Base-by-base conservation (phyloP, 1,139 yeast species). In the Ashbya aceris region DNA sequence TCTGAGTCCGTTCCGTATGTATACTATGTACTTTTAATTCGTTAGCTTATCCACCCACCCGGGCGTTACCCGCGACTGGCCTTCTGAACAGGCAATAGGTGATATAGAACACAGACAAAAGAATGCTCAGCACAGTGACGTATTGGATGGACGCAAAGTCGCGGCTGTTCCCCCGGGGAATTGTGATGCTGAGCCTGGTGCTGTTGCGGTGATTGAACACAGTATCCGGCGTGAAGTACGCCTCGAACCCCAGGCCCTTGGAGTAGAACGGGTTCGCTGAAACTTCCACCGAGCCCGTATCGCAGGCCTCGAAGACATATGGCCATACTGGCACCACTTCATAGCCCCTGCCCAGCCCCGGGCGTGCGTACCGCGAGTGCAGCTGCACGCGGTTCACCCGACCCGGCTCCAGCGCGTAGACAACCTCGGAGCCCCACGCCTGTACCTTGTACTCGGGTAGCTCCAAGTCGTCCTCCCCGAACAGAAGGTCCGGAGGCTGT, bases 281-380 rank as follows among this genome's bases (percentile, higher is more conserved):
- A 33, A 64, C 50, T 38, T 54, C 53, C 38, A 51, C 43, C 13
- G 49, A 36, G 13, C 49, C 44, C 27, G 64, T 58, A 41, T 65
- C 68, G 54, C 80, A 75, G 0, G 75, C 77, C 67, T 71, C 67
- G 48, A 73, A 74, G 2, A 74, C 59, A 4, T 54, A 49, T 2
- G 79, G 77, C 40, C 62, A 47, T 27, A 64, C 60, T 2, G 64
- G 53, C 29, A 66, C 50, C 4, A 44, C 40, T 23, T 53, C 58
- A 35, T 51, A 10, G 46, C 47, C 23, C 48, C 47, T 10, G 50
- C 52, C 48, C 12, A 46, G 35, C 4, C 46, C 52, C 1, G 78
- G 78, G 26, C 50, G 50, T 11, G 67, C 65, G 49, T 75, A 75
- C 37, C 80, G 63, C 27, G 76, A 68, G 51, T 75, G 79, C 49